Evolutionary conservation across 257 asterid species (phyloP), one percentile per base, ranked within the genome.

Genomic region (Primulina tabacum): DNA sequence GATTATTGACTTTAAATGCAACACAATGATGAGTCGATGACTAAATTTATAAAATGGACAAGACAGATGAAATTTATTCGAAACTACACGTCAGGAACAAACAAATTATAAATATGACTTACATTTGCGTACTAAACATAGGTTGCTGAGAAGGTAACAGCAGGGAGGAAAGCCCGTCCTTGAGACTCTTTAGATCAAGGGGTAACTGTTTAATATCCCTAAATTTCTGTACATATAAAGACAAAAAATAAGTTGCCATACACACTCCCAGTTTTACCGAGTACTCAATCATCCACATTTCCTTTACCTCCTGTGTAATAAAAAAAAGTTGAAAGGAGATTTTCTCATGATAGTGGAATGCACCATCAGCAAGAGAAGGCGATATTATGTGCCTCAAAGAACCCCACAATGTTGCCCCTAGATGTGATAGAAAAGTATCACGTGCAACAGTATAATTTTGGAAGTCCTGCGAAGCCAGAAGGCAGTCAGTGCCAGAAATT

Each of bases 331-430:
- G 97, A 76, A 94, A 94, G 73, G 99, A 91, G 70, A 94, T 82
- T 77, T 82, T 91, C 75, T 94, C 97, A 67, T 91, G 91, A 75
- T 91, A 88, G 78, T 94, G 99, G 80, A 94, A 94, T 73, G 97
- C 97, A 70, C 99, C 99, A 77, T 91, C 99, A 20, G 97, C 92
- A 80, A 91, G 88, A 50, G 99, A 91, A 75, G 99, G 99, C 76
- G 99, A 82, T 78, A 91, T 78, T 17, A 91, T 78, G 85, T 91
- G 97, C 74, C 96, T 89, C 90, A 91, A 74, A 24, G 97, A 94
- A 67, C 97, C 97, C 99, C 97, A 94, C 70, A 94, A 80, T 58
- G 97, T 86, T 55, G 95, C 96, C 83, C 97, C 99, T 57, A 94
- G 87, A 82, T 94, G 97, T 75, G 99, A 89, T 77, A 94, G 97